Percentiles rank a stretch among this genome's conserved stretches.
Conservation (phyloP, 768 basidiomycete species). For the Amanita exitialis region DNA sequence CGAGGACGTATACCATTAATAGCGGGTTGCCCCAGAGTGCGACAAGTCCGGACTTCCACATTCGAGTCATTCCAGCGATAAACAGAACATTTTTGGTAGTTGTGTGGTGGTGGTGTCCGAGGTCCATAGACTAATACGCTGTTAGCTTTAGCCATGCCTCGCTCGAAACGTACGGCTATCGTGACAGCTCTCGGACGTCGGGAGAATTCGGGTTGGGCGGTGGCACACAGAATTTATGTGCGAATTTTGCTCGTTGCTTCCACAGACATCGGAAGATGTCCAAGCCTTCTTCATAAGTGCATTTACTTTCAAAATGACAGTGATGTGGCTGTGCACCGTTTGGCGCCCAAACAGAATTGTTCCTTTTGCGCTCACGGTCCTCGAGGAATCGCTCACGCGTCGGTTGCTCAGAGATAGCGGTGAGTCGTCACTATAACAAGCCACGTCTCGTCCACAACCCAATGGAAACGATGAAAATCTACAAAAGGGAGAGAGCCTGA, state of each 20-base stretch:
- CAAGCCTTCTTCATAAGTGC: not conserved
- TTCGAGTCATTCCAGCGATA: not conserved
- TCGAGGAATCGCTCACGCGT: no score
- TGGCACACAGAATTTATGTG: not conserved
- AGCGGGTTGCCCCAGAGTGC: not conserved
- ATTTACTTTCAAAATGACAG: not conserved
- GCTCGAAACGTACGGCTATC: not conserved
- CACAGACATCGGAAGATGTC: not conserved
- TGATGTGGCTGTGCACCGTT: constrained; percentile 4
- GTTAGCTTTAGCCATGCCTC: no score
- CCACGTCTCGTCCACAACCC: not conserved
- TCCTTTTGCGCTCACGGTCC: no score
- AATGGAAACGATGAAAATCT: constrained; percentile 27
- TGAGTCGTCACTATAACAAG: not conserved
- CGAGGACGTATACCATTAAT: not conserved
- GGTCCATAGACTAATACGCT: no score
- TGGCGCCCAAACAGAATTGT: not conserved
- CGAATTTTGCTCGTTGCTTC: not conserved
- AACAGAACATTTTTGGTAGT: not conserved
- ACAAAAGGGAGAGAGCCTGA: constrained; percentile 23
- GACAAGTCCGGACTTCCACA: not conserved
- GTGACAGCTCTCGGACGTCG: not conserved
- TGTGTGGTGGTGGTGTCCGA: not conserved
- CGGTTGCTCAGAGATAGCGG: no score
- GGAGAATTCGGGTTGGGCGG: no score